Percentiles rank a stretch among this genome's conserved stretches.
Evolutionary conservation across 345 rosid genomes (phyloP).

Genomic region (Syzygium aqueum): DNA sequence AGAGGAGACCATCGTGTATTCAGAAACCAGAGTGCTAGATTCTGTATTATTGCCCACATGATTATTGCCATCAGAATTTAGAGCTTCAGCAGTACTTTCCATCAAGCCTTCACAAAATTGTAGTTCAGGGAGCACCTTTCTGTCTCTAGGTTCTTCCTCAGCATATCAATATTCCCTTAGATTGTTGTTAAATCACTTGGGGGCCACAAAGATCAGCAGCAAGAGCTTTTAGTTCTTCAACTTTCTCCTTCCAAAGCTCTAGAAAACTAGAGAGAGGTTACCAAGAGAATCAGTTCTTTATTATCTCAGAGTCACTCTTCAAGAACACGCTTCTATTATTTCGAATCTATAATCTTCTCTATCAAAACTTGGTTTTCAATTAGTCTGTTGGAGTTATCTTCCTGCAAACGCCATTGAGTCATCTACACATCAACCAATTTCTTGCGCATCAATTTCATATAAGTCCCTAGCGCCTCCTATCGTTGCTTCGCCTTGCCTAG

Average conservation of each 20-base stretch:
- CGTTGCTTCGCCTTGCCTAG: slow-evolving; percentile 27
- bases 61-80: no score
- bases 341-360: slow-evolving; percentile 31
- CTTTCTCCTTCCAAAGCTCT: slow-evolving; percentile 49
- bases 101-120: no score
- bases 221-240: slow-evolving; percentile 37
- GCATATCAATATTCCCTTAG: slow-evolving; percentile 34
- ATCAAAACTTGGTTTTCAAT: slow-evolving; percentile 34
- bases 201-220: slow-evolving; percentile 29
- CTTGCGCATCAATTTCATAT: slow-evolving; percentile 24
- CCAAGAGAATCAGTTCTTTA: slow-evolving; percentile 44
- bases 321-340: slow-evolving; percentile 32
- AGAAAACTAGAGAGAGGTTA: slow-evolving; percentile 39
- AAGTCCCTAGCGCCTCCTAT: slow-evolving; percentile 27
- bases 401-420: slow-evolving; percentile 34
- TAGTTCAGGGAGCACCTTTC: slow-evolving; percentile 11
- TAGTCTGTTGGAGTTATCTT: slow-evolving; percentile 36
- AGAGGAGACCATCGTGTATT: no score
- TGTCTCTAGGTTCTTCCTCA: slow-evolving; percentile 37
- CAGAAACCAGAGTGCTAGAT: no score
- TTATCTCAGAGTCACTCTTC: slow-evolving; percentile 34
- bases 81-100: no score
- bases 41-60: no score
- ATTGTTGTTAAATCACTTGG: slow-evolving; percentile 12
- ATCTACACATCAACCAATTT: slow-evolving; percentile 39